These are phyloP conservation scores for Coprinopsis marcescibilis DNA, from an alignment of 768 basidiomycete genomes.

Conservation along the genomic window DNA sequence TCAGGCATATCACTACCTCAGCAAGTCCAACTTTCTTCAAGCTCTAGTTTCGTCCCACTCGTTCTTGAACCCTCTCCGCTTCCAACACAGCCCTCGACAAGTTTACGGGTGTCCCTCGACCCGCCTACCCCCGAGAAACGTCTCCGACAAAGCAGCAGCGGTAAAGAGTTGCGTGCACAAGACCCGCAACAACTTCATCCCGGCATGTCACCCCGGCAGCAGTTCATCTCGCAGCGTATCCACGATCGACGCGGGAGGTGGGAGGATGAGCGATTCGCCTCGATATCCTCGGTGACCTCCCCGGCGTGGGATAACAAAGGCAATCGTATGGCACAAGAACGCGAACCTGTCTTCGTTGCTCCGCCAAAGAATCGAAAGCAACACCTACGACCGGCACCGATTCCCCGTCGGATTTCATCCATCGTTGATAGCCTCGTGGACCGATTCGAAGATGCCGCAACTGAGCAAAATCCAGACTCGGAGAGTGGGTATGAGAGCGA, in stretches of 20 bases:
- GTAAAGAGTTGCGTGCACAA: not conserved
- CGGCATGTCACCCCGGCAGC: slow-evolving; percentile 6
- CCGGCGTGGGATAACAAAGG: not conserved
- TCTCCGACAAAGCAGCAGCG: not conserved
- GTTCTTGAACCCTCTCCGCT: not conserved
- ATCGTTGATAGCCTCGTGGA: slow-evolving; percentile 8
- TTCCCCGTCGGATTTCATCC: slow-evolving; percentile 1
- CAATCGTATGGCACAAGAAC: not conserved
- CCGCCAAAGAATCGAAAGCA: not conserved
- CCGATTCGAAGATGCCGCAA: slow-evolving; percentile 2
- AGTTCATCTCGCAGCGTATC: slow-evolving; percentile 9
- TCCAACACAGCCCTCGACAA: slow-evolving; percentile 5
- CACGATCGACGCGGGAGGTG: slow-evolving; percentile 2
- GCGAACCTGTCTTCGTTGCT: slow-evolving; percentile 2
- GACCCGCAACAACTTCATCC: not conserved
- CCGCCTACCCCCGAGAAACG: slow-evolving; percentile 34
- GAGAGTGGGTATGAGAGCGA: slow-evolving; percentile 11
- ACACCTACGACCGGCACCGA: not conserved
- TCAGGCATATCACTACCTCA: not conserved
- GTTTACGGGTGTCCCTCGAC: slow-evolving; percentile 34
- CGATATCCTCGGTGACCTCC: slow-evolving; percentile 4
- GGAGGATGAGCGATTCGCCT: slow-evolving; percentile 10
- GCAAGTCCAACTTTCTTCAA: not conserved
- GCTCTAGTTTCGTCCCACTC: not conserved
- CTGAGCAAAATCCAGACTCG: slow-evolving; percentile 1